Evolutionary conservation across 306 rosid genomes (phyloP).

Genomic region (Dicorynia guianensis): DNA sequence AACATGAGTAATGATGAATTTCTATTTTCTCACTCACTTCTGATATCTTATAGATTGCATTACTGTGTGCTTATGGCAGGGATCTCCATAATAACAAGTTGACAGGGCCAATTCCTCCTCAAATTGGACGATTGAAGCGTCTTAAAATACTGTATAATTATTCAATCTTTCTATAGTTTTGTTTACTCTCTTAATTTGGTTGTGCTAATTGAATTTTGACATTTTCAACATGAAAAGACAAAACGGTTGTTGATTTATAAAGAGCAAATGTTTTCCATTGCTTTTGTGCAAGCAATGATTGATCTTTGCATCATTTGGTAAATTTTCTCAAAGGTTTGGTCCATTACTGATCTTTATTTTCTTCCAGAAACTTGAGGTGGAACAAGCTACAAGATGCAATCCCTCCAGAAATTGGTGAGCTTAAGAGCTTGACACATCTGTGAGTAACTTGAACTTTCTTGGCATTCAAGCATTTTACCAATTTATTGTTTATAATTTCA

Average conservation of each 20-base stretch:
- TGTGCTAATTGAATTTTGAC: constrained; percentile 21
- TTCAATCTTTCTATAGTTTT: constrained; percentile 30
- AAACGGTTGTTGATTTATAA: constrained; percentile 23
- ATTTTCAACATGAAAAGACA: neutral
- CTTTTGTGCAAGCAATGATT: constrained; percentile 11
- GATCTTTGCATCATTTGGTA: constrained; percentile 23
- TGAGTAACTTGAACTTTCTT: constrained; percentile 55
- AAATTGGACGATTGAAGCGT: constrained; percentile 94
- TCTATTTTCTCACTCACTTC: constrained; percentile 11
- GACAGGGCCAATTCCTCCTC: constrained; percentile 99
- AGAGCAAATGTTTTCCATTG: neutral
- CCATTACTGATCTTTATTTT: constrained; percentile 22
- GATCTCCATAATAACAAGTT: constrained; percentile 97
- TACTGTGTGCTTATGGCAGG: constrained; percentile 56
- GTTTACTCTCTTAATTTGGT: constrained; percentile 9
- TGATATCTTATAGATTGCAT: constrained; percentile 18
- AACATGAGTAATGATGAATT: neutral
- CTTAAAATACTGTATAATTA: constrained; percentile 78
- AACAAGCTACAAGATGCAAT: constrained; percentile 94
- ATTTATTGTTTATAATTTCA: constrained; percentile 9
- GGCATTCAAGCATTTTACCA: constrained; percentile 3
- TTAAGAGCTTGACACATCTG: constrained; percentile 97
- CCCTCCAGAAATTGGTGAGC: constrained; percentile 95
- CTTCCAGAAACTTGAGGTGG: constrained; percentile 94
- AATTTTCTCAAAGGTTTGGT: constrained; percentile 20